Evolutionary conservation across 1,284 basidiomycete species (phyloP), one percentile per base, ranked within the genome.

Genomic region (Xerocomus nothofagi): DNA sequence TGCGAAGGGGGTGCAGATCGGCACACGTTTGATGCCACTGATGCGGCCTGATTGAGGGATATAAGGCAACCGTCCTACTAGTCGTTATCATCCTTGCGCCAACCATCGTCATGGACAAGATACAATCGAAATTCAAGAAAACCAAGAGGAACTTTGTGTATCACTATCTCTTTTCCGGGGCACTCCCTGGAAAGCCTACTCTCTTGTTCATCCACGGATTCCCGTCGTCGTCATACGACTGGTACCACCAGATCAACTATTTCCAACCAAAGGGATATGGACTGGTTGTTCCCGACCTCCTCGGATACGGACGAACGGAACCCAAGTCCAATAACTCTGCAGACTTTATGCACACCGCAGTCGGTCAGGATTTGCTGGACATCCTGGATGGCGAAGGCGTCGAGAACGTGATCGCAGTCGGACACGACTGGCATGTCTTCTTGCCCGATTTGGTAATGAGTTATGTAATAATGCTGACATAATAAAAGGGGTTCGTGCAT

Each of bases 201-300:
- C 57, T 78, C n/a, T 49, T 77, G 17, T 69, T 78, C 39, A 48
- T 78, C 17, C 76, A 76, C 51, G 75, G 77, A 26, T 78, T 76
- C 48, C 76, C 76, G 4, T 71, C 71, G 0, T 70, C 66, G 12
- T 71, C 73, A 0, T 69, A 71, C 45, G 74, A 72, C 42, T 79
- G 78, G 78, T 60, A 69, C 33, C 60, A 67, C 21, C 74, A 76
- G 53, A 70, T 78, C 44, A 55, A 68, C 10, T 71, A 70, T 55
- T 78, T 80, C 62, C 55, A 68, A 32, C 55, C 63, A 21, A 64
- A 61, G 33, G 80, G 79, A 18, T 80, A 73, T 44, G 71, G 77
- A 14, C 47, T 80, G 24, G 58, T 81, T 49, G 75, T 73, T 8
- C 79, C 77, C 0, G 76, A 80, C 58, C 69, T 76, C 61, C 67